These are phyloP conservation scores for Carallia pectinifolia DNA, from an alignment of 345 rosid genomes.

Conservation along the genomic window DNA sequence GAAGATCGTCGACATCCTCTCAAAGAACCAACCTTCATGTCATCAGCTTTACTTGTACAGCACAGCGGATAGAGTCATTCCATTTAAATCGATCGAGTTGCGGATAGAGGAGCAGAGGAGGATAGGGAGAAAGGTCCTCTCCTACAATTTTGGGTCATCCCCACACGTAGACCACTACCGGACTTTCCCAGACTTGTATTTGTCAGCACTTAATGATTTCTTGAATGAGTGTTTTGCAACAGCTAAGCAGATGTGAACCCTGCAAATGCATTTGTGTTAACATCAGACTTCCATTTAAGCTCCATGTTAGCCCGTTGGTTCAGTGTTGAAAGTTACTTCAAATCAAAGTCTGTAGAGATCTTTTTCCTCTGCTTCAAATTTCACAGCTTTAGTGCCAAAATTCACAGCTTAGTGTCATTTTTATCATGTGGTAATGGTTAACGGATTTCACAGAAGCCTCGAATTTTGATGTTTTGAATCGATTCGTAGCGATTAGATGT, in stretches of 20 bases:
- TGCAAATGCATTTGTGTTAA: not conserved
- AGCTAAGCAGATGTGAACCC: conserved; percentile 17
- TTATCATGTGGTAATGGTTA: not conserved
- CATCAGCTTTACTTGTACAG: conserved; percentile 92
- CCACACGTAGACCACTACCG: conserved; percentile 93
- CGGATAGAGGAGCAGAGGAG: conserved; percentile 51
- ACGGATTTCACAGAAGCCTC: not conserved
- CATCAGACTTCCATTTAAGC: not conserved
- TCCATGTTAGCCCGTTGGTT: not conserved
- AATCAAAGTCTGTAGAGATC: no score
- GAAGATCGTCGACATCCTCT: conserved; percentile 34
- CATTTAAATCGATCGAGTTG: conserved; percentile 52
- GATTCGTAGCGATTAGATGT: no score
- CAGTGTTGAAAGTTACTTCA: no score
- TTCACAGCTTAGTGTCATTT: not conserved
- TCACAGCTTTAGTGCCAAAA: not conserved
- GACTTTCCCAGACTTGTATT: conserved; percentile 52
- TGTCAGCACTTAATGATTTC: conserved; percentile 54
- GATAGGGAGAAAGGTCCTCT: conserved; percentile 52
- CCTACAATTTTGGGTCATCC: conserved; percentile 59
- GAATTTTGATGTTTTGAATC: no score
- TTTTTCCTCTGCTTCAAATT: no score
- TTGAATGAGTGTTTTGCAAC: conserved; percentile 53
- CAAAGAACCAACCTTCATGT: conserved; percentile 55
- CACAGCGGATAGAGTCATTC: conserved; percentile 68